Evolutionary conservation across 176 grass and related monocot genomes (phyloP).

Genomic region (Aegilops tauschii): DNA sequence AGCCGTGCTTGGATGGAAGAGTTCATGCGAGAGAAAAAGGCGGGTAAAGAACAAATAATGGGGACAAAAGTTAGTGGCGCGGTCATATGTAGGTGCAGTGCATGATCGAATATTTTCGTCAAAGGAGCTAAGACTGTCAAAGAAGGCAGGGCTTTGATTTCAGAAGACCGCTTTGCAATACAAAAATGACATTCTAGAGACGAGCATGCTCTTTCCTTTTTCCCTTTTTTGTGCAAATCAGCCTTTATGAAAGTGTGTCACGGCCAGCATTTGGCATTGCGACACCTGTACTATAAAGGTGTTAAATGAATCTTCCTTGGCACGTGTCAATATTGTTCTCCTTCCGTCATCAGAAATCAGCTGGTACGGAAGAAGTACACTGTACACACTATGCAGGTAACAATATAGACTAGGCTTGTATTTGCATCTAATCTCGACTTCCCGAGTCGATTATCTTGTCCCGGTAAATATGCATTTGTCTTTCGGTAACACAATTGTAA

Average conservation of each 20-base stretch:
- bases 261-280: not conserved
- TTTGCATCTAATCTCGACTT: not conserved
- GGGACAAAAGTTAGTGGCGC: constrained; percentile 29
- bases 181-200: constrained; percentile 15
- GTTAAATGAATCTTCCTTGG: not conserved
- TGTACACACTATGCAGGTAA: no score
- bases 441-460: not conserved
- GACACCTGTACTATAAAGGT: not conserved
- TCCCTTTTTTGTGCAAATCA: not conserved
- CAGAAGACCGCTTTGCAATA: constrained; percentile 10
- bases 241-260: not conserved
- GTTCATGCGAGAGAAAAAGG: constrained; percentile 9
- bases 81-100: constrained; percentile 15
- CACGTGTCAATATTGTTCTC: not conserved
- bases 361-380: no score
- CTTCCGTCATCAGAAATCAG: no score
- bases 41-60: not conserved
- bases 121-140: constrained; percentile 34
- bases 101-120: constrained; percentile 36
- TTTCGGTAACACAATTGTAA: not conserved
- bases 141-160: not conserved
- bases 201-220: not conserved
- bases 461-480: not conserved
- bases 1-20: not conserved
- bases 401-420: no score